These are phyloP conservation scores for Echeveria elegans DNA, from an alignment of 164 flowering plant species.

Conservation along the genomic window DNA sequence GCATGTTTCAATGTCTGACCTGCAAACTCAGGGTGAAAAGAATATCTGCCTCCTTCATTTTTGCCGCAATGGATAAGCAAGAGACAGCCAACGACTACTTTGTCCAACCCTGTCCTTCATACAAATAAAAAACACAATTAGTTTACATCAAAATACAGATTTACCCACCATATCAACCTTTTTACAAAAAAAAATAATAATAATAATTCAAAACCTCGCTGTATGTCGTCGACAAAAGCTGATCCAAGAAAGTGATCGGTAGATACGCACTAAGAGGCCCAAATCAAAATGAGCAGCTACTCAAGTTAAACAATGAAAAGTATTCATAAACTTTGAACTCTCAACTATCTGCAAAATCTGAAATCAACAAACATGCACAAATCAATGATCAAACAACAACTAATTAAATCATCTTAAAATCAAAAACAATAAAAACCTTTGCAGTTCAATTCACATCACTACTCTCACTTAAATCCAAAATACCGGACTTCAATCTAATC, in stretches of 20 bases:
- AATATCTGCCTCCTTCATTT: constrained; percentile 74
- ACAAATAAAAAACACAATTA: constrained; percentile 10
- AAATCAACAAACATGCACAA: not conserved
- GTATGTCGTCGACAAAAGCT: constrained; percentile 67
- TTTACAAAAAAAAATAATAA: not conserved
- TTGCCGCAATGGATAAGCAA: constrained; percentile 79
- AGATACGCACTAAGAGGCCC: constrained; percentile 66
- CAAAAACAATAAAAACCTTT: constrained; percentile 46
- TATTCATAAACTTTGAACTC: constrained; percentile 1
- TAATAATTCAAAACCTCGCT: constrained; percentile 37
- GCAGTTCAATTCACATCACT: constrained; percentile 71
- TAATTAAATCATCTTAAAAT: not conserved
- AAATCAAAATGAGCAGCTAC: constrained; percentile 57
- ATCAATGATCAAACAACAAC: not conserved
- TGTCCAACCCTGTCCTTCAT: constrained; percentile 70
- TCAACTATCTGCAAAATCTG: not conserved
- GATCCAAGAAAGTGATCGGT: constrained; percentile 71
- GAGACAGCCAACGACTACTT: constrained; percentile 69
- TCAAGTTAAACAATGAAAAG: constrained; percentile 27
- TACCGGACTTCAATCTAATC: constrained; percentile 46
- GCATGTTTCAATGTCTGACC: constrained; percentile 38
- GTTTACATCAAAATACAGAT: not conserved
- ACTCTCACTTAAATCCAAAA: constrained; percentile 50
- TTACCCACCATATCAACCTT: not conserved
- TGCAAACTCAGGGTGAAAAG: constrained; percentile 62